Base-by-base conservation (phyloP, 2,329 filamentous ascomycete genomes). In the Aulographum hederae region DNA sequence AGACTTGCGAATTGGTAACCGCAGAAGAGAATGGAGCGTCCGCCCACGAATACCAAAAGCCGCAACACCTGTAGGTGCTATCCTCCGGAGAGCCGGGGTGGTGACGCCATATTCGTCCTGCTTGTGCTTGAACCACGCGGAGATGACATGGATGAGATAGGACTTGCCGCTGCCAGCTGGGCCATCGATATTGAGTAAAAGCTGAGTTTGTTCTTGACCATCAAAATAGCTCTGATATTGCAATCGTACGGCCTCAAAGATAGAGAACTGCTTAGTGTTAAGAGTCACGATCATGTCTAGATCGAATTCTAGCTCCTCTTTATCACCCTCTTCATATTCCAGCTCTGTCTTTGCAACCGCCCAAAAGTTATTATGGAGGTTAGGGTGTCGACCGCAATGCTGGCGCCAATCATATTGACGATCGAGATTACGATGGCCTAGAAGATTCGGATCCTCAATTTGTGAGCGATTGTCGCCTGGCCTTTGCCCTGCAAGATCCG, bases 151-250 rank as follows among this genome's bases (percentile, higher is more conserved):
- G 14, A 29, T 29, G 14, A 29, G 11, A 14, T 12, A 29, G 8
- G 27, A 8, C 27, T 29, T 29, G 10, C 27, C 27, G 10, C 8
- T 29, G 11, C 27, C 27, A 29, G 8, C 27, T 16, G 8, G 10
- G 14, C 27, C 27, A 29, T 29, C 27, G 27, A 29, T 29, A 16
- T 16, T 12, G 10, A 29, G 27, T 10, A 29, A 14, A 10, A 29
- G 15, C 27, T 29, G 27, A 12, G 11, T 10, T 14, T 8, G 15
- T 8, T 8, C 8, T 10, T 16, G 11, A 14, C 14, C 8, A 8
- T 29, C 27, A 11, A 11, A 14, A 10, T 29, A 29, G 15, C 11
- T 16, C n/a, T n/a, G n/a, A n/a, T n/a, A n/a, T n/a, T n/a, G n/a
- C n/a, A n/a, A n/a, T n/a, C n/a, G n/a, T n/a, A n/a, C n/a, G n/a